These are phyloP conservation scores for Crucihimalaya himalaica DNA, from an alignment of 345 rosid species.

Conservation along the genomic window DNA sequence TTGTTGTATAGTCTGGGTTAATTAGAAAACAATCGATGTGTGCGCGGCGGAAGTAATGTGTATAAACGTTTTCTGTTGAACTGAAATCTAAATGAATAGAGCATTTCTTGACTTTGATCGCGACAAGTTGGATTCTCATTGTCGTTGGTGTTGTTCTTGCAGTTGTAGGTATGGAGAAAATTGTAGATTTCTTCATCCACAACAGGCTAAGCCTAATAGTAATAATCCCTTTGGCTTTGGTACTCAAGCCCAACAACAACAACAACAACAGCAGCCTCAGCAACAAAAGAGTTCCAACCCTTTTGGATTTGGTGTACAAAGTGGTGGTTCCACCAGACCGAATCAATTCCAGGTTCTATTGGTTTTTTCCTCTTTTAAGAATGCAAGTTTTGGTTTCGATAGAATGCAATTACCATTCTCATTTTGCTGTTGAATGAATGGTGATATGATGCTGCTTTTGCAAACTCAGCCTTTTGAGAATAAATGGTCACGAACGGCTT, in stretches of 20 bases:
- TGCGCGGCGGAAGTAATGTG: background rate
- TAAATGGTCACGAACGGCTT: conserved; percentile 64
- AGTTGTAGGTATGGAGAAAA: conserved; percentile 82
- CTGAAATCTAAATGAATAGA: background rate
- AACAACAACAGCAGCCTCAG: conserved; percentile 41
- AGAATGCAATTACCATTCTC: background rate
- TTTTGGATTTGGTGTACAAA: conserved; percentile 77
- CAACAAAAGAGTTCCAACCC: conserved; percentile 53
- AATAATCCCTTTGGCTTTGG: conserved; percentile 61
- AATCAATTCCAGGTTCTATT: conserved; percentile 69
- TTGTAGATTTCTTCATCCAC: conserved; percentile 70
- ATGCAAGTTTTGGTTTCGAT: background rate
- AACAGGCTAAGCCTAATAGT: conserved; percentile 49
- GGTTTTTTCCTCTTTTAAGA: conserved; percentile 2
- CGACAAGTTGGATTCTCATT: background rate
- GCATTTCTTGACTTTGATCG: background rate
- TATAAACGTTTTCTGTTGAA: background rate
- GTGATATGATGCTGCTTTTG: conserved; percentile 23
- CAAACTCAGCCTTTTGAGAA: conserved; percentile 67
- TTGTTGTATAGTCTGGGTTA: background rate
- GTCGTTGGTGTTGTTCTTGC: conserved; percentile 38
- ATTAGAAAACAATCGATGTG: background rate
- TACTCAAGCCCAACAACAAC: conserved; percentile 45
- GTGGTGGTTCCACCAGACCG: conserved; percentile 41
- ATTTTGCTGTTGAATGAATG: background rate